Evolutionary conservation across 129 eudicot species (phyloP), one percentile per base, ranked within the genome.

Genomic region (Saposhnikovia divaricata): DNA sequence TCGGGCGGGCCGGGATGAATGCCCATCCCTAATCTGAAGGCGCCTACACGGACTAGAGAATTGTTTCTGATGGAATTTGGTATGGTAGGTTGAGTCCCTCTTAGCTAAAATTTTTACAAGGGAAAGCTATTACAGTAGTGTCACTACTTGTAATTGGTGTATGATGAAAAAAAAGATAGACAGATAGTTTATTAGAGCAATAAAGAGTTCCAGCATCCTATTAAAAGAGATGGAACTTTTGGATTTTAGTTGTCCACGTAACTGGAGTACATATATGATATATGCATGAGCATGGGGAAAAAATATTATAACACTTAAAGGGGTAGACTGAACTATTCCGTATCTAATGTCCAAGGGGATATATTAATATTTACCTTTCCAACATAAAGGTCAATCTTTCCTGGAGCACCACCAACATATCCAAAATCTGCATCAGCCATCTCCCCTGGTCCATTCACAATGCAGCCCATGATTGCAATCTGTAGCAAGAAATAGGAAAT

Each of bases 371-470:
- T 15, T 87, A 93, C 98, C 98, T 93, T 93, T 43, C 97, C 98
- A 48, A 93, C 98, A 69, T 92, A 95, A 75, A 95, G 94, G 86
- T 95, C 98, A 79, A 95, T 95, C 93, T 95, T 95, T 84, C 98
- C 98, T 38, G 98, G 98, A 80, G 98, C 93, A 81, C 98, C 98
- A 27, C 97, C 97, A 46, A 95, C 98, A 79, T 95, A 95, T 51
- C 98, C 98, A 69, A 95, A 95, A 87, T 95, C 97, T 51, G 98
- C 98, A 88, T 95, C 98, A 44, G 97, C 98, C 98, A 95, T 95
- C 89, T 95, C 98, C 82, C 98, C 98, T 7, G 97, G 98, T 80
- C 98, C 98, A 75, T 95, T 95, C 37, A 95, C 98, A 76, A 95
- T 95, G 90, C 98, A 95, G 43, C 98, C 98, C 98, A 95, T 95